Base-by-base conservation (phyloP, 176 grass and related monocot genomes). In the Juncus effusus region DNA sequence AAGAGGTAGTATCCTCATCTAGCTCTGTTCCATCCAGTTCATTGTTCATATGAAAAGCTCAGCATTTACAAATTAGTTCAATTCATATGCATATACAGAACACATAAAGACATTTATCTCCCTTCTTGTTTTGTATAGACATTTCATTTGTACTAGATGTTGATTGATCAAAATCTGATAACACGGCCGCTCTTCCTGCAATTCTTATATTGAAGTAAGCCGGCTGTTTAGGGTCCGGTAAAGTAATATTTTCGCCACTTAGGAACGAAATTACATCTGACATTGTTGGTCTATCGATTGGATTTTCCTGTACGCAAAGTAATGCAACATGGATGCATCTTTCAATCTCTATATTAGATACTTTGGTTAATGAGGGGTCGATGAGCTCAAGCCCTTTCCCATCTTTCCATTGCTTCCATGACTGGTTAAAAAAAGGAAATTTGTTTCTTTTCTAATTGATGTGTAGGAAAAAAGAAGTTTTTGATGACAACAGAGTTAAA, bases 271-370 rank as follows among this genome's bases (percentile, higher is more conserved):
- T 42, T 3, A 71, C 67, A 58, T 71, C 67, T 44, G 67, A 71
- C 67, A 71, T 71, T 14, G 41, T 57, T 11, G 67, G 67, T 13
- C 67, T 49, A 40, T 71, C 67, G 67, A 71, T 37, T 3, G 67
- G 67, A n/a, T 71, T 71, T 51, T 71, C 67, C 36, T 71, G 67
- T 42, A 71, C 67, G 3, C 67, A 71, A 8, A 71, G 7, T 71
- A 71, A 71, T 42, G 67, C 67, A 28, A 71, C 67, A 41, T 71
- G 67, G 37, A 71, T 56, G 51, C 67, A 71, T 44, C 67, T 71
- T 16, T 71, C 13, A 10, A 71, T 40, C 51, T 58, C 36, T 10
- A 10, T 12, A 10, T 58, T 10, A 3, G 36, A 54, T 6, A 8
- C 51, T 4, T 71, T 37, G 3, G 51, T 57, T 59, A 71, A 57